Conservation (phyloP, 2,329 filamentous ascomycete species). For the Claviceps humidiphila region DNA sequence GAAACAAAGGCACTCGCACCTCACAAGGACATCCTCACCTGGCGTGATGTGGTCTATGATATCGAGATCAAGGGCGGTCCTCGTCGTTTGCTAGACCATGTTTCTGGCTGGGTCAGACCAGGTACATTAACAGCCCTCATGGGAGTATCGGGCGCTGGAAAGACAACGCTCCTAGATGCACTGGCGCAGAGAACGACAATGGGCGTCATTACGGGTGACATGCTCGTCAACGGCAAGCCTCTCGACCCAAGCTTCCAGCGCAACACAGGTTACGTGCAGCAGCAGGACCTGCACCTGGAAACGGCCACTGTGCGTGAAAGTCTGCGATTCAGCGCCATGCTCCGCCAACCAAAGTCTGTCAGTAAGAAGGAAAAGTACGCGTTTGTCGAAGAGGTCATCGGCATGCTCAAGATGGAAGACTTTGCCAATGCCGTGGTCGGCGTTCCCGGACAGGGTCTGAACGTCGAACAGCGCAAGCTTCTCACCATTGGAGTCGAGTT, state of each 20-base stretch:
- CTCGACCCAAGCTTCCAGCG: conserved; percentile 46
- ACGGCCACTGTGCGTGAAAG: conserved; percentile 43
- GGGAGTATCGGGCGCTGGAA: conserved; percentile 41
- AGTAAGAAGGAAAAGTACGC: conserved; percentile 43
- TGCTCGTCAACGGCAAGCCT: conserved; percentile 49
- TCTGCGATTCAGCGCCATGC: conserved; percentile 41
- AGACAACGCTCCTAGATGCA: conserved; percentile 30
- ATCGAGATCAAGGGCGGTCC: conserved; percentile 60
- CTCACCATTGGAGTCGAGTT: conserved; percentile 48
- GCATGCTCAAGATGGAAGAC: conserved; percentile 53
- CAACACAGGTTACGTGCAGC: conserved; percentile 54
- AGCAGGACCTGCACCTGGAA: conserved; percentile 46
- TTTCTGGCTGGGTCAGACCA: conserved; percentile 82
- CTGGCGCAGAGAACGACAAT: conserved; percentile 38
- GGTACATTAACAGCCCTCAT: conserved; percentile 73
- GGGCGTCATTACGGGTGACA: conserved; percentile 52
- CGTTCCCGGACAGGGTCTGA: conserved; percentile 45
- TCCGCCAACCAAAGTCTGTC: conserved; percentile 41
- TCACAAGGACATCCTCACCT: conserved; percentile 56
- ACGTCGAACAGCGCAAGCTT: conserved; percentile 48
- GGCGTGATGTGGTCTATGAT: conserved; percentile 61
- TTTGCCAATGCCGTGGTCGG: conserved; percentile 55
- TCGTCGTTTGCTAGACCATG: conserved; percentile 62
- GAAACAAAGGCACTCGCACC: conserved; percentile 20
- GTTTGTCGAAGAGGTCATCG: conserved; percentile 52